Evolutionary conservation across 2,329 filamentous ascomycete species (phyloP), one percentile per base, ranked within the genome.

Genomic region (Neonectria magnoliae): DNA sequence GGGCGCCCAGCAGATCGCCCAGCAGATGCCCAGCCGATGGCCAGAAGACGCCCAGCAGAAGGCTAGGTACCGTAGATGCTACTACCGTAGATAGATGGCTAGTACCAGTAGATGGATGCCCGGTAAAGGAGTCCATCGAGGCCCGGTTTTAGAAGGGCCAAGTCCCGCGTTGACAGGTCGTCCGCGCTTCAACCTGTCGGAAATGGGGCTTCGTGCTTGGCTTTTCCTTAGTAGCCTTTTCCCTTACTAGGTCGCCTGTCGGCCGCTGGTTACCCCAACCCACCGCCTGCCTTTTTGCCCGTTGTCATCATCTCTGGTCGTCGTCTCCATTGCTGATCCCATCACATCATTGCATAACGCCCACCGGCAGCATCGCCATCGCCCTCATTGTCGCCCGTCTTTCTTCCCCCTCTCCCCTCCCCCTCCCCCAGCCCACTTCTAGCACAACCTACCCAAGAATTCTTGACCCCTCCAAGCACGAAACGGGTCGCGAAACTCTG

Each of bases 401-500:
- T 41, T 50, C 14, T 5, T 22, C 38, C 27, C 42, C 53, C 47
- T 51, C 44, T 16, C 33, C 52, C 47, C 45, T 47, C 45, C 61
- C 61, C 50, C 61, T 56, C 50, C 48, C 41, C 51, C 36, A 56
- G 51, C 18, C 61, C 61, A 60, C 61, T 59, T 56, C 44, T 52
- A 45, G 50, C 61, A 59, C 56, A 44, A 59, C 50, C 50, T 59
- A 25, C 31, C 60, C 55, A 58, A 50, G 42, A 42, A 59, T 42
- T 11, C n/a, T 3, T 20, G 8, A n/a, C 52, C 52, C 29, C 55
- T 54, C 54, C 52, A 45, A 57, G 38, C 57, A 57, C 53, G 31
- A 64, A 64, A 64, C 61, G 44, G 56, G 56, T 55, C 61, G 51
- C 42, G 53, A 64, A 55, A 56, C 48, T 44, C 60, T 50, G 50